Evolutionary conservation across 179 eudicot genomes (phyloP), one percentile per base, ranked within the genome.

Genomic region (Nepenthes alata): DNA sequence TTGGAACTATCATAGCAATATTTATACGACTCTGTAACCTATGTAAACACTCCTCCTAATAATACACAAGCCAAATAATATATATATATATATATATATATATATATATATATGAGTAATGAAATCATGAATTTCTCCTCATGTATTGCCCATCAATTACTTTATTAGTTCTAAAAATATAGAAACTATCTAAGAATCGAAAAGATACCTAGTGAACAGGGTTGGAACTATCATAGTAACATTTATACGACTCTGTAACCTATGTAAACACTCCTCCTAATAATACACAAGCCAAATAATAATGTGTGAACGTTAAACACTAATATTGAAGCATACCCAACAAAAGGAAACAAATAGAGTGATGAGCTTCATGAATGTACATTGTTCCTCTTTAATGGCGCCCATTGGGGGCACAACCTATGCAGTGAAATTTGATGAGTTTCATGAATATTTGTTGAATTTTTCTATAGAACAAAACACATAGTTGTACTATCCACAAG

Each of bases 211-310:
- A 93, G 69, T 93, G 98, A 61, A 85, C 88, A 37, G 70, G 81
- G 64, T 78, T 69, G 56, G 95, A 84, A 76, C 93, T 65, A 71
- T 91, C 93, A 78, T 86, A 91, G 53, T 55, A 65, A 91, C 75
- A 72, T 86, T 89, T 64, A 93, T 76, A 39, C 95, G 95, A 35
- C 67, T 81, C 76, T 93, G 96, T 57, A 93, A 77, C 72, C 81
- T 85, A 55, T 39, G 83, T 67, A 93, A 76, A 74, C 98, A 81
- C 54, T 83, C 95, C 77, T 91, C 98, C 98, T 93, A 75, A 56
- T 55, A 72, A 34, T 38, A 72, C 45, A 63, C 34, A 57, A 69
- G 50, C 25, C 61, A 61, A 67, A 65, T 54, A 57, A 3, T 13
- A 59, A 11, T 36, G 7, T 25, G 58, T 58, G 25, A 25, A 25